Evolutionary conservation across 495 filamentous ascomycete species (phyloP).

Genomic region (Penicillium cataractarum): DNA sequence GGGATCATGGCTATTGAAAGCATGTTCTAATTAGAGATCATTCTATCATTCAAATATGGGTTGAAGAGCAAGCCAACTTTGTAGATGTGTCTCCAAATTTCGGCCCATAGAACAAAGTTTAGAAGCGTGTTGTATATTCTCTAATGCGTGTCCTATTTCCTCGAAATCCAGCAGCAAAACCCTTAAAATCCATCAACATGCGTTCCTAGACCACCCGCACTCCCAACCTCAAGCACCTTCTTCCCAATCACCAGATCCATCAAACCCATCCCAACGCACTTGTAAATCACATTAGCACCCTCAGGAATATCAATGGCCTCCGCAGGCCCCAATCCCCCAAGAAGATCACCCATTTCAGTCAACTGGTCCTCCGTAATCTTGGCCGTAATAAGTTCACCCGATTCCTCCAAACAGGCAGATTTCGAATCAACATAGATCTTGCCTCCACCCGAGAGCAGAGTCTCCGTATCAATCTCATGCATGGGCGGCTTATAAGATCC

Average conservation of each 20-base stretch:
- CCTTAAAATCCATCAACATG: constrained; percentile 68
- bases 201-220: constrained; percentile 68
- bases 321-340: constrained; percentile 52
- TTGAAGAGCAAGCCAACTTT: no score
- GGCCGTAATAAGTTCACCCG: constrained; percentile 85
- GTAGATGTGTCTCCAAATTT: no score
- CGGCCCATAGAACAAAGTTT: no score
- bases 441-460: constrained; percentile 73
- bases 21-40: no score
- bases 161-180: not conserved
- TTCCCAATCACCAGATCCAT: constrained; percentile 60
- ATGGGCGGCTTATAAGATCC: constrained; percentile 85
- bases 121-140: no score
- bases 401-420: constrained; percentile 78
- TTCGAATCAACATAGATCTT: constrained; percentile 82
- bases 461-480: constrained; percentile 78
- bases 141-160: no score
- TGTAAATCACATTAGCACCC: constrained; percentile 68
- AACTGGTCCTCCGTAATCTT: constrained; percentile 67
- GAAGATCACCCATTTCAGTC: constrained; percentile 82
- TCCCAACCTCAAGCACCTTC: constrained; percentile 73
- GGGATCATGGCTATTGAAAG: no score
- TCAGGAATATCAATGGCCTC: constrained; percentile 27
- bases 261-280: constrained; percentile 53
- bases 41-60: no score